A percentile compares a stretch with the other conserved stretches of the same genome.
These are phyloP conservation scores for Colletotrichum tabaci DNA, from an alignment of 2,329 filamentous ascomycete genomes.

Conservation along the genomic window DNA sequence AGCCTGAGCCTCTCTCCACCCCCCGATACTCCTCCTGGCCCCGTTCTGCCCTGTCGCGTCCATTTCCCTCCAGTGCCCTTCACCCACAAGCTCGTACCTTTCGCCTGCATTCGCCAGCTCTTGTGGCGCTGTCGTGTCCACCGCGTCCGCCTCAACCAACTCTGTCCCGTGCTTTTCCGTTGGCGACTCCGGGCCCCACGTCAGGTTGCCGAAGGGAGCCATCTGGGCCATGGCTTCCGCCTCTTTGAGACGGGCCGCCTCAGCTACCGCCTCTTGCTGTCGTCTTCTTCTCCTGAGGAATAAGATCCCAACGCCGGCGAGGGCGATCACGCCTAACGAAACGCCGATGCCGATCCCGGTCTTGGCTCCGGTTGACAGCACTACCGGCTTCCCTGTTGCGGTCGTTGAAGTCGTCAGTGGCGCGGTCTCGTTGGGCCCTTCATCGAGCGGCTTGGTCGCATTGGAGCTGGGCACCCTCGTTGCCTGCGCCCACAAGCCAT, in stretches of 20 bases:
- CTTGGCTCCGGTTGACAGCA: conserved; percentile 65
- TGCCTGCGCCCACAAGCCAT: conserved; percentile 50
- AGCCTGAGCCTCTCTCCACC: conserved; percentile 31
- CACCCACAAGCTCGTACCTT: conserved; percentile 54
- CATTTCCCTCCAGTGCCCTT: conserved; percentile 48
- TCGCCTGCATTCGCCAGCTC: conserved; percentile 47
- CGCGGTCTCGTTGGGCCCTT: conserved; percentile 17
- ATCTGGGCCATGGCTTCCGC: conserved; percentile 47
- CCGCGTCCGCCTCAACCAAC: conserved; percentile 44
- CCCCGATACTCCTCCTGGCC: conserved; percentile 35
- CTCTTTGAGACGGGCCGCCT: conserved; percentile 41
- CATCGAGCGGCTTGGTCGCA: conserved; percentile 38
- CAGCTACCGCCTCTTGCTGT: conserved; percentile 48
- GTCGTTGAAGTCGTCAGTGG: conserved; percentile 46
- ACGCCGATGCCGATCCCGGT: conserved; percentile 71
- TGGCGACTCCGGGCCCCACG: conserved; percentile 27
- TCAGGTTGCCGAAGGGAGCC: conserved; percentile 36
- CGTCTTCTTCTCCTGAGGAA: conserved; percentile 60
- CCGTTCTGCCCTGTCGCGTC: conserved; percentile 34
- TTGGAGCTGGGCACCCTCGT: conserved; percentile 47
- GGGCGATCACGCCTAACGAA: conserved; percentile 57
- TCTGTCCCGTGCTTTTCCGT: conserved; percentile 20
- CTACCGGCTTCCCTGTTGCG: conserved; percentile 50
- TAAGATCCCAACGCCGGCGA: conserved; percentile 63
- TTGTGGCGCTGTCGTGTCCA: conserved; percentile 40